A percentile compares a stretch with the other conserved stretches of the same genome.
Conservation (phyloP, 176 grass and related monocot species). For the Musa beccarii region DNA sequence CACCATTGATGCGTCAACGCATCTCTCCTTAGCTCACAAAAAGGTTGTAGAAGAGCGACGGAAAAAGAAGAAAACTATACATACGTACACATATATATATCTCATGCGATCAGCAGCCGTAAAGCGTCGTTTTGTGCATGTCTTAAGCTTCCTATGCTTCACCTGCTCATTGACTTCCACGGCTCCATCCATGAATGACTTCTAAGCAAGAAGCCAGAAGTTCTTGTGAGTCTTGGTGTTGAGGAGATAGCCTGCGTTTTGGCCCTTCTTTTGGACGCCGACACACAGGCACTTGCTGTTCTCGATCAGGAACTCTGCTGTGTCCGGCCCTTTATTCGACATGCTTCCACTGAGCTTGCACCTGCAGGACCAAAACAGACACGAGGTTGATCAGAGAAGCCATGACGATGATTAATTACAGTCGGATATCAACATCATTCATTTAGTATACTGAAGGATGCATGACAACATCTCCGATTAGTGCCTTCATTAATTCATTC, state of each 20-base stretch:
- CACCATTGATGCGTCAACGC: not conserved
- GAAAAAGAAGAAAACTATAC: not conserved
- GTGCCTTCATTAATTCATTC: too few relatives aligned
- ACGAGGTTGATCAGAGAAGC: too few relatives aligned
- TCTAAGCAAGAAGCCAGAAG: slow-evolving; percentile 84
- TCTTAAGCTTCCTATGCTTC: too few relatives aligned
- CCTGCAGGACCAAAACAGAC: not conserved
- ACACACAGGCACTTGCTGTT: slow-evolving; percentile 89
- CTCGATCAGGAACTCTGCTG: slow-evolving; percentile 71
- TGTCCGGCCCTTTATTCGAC: slow-evolving; percentile 42
- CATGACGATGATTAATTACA: too few relatives aligned
- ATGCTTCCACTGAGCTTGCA: slow-evolving; percentile 32
- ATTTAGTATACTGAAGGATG: too few relatives aligned
- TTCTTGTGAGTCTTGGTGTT: slow-evolving; percentile 90
- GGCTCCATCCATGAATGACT: too few relatives aligned
- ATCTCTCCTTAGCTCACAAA: not conserved
- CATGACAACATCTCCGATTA: too few relatives aligned
- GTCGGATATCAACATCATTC: too few relatives aligned
- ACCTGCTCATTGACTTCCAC: too few relatives aligned
- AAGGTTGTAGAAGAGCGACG: not conserved
- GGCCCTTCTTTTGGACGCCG: slow-evolving; percentile 81
- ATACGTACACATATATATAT: too few relatives aligned
- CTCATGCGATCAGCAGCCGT: too few relatives aligned
- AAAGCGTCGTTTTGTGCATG: too few relatives aligned
- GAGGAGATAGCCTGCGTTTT: slow-evolving; percentile 81